Evolutionary conservation across 129 eudicot species (phyloP), one percentile per base, ranked within the genome.

Genomic region (Kitagawia praeruptora): DNA sequence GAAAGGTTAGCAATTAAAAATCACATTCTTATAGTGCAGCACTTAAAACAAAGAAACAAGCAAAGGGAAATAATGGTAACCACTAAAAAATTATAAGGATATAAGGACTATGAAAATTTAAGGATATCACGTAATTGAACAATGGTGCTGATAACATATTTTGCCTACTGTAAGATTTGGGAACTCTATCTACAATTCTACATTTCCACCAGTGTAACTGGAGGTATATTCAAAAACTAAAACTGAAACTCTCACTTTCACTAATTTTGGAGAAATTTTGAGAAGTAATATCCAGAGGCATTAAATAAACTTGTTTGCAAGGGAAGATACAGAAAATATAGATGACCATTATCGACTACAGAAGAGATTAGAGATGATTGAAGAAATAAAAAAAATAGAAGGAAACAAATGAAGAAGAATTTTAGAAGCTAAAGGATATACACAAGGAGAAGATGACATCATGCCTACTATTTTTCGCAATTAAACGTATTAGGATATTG

Each of bases 1-100:
- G 47, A 42, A 73, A 75, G 74, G 66, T 76, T 80, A 82, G 72
- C 74, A 87, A 75, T 53, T 34, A 27, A 51, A 14, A 27, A 27
- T 46, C 31, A 25, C 61, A 46, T 46, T 14, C 39, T 75, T 41
- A 46, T 45, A 28, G 9, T 45, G 34, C 12, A 45, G 61, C 31
- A 25, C 28, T 14, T 27, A 0, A 1, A 16, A 75, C 9, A 45
- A 9, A 45, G 42, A 27, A 27, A 2, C 34, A 75, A 28, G 41
- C 40, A 19, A 28, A 73, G 76, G 27, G 8, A 40, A 42, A 40
- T 40, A 42, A 40, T 72, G 18, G 38, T 9, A 73, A 61, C 69
- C 3, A 56, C 3, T 9, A 8, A 39, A 11, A 37, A 8, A 8
- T 40, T 27, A 34, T 0, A 19, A n/a, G 49, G 9, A 44, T n/a